Evolutionary conservation across 2,329 filamentous ascomycete genomes (phyloP).

Genomic region (Penicillium sp.): DNA sequence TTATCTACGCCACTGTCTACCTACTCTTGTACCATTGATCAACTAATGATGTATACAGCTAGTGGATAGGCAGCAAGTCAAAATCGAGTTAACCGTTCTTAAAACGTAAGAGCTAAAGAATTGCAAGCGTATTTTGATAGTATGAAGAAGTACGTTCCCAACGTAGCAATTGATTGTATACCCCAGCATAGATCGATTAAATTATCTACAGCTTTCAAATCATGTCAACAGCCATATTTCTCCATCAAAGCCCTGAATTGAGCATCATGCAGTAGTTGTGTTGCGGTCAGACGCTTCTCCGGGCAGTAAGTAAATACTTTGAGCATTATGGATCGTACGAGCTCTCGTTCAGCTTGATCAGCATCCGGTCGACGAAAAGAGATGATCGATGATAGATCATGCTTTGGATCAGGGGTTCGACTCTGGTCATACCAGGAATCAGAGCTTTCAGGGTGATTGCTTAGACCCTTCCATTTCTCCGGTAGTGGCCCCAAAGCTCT

Average conservation of each 20-base stretch:
- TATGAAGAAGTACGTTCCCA: too few species aligned
- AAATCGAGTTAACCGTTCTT: too few species aligned
- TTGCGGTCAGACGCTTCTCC: background rate
- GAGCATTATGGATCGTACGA: background rate
- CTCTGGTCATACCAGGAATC: constrained; percentile 27
- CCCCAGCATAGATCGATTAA: too few species aligned
- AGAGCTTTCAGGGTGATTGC: constrained; percentile 5
- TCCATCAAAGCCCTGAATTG: constrained; percentile 1
- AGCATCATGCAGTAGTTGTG: background rate
- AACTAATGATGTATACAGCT: too few species aligned
- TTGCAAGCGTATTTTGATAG: too few species aligned
- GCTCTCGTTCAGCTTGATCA: background rate
- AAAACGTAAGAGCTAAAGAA: too few species aligned
- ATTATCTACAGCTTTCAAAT: too few species aligned
- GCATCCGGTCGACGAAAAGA: background rate
- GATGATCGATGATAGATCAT: constrained; percentile 7
- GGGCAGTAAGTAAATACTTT: background rate
- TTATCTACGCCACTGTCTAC: too few species aligned
- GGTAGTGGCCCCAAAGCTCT: constrained; percentile 22
- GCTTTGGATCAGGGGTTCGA: constrained; percentile 5
- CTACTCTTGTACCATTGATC: too few species aligned
- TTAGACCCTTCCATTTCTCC: constrained; percentile 20
- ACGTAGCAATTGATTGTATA: too few species aligned
- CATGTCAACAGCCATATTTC: background rate
- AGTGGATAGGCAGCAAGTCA: too few species aligned